These are phyloP conservation scores for Urostyla sp. DNA, from an alignment of 73 alveolate genomes.

Conservation along the genomic window DNA sequence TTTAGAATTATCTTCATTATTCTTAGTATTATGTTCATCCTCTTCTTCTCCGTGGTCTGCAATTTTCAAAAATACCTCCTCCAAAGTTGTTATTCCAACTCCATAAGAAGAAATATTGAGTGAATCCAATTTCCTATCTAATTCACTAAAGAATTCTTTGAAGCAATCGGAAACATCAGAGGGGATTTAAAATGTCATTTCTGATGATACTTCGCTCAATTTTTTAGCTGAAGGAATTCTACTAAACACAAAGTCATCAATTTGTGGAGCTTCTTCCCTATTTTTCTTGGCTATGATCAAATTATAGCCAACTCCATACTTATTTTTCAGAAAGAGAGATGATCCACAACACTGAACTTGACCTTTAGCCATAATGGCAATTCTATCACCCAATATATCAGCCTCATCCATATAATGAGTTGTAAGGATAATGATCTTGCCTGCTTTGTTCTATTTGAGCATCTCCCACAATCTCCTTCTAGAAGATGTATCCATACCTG, in stretches of 20 bases:
- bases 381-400: conserved; percentile 97
- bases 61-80: conserved; percentile 80
- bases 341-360: conserved; percentile 90
- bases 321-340: conserved; percentile 88
- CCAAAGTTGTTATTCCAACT: conserved; percentile 86
- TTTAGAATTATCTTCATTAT: background rate
- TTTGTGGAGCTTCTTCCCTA: conserved; percentile 43
- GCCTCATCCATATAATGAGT: conserved; percentile 99
- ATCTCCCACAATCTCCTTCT: conserved; percentile 97
- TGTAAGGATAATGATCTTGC: conserved; percentile 92
- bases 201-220: conserved; percentile 71
- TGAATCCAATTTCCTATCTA: conserved; percentile 73
- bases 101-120: conserved; percentile 87
- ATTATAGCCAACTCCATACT: conserved; percentile 91
- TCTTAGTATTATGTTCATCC: conserved; percentile 4
- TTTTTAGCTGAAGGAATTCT: conserved; percentile 52
- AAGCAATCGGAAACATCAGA: conserved; percentile 65
- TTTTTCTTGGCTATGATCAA: conserved; percentile 61
- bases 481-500: conserved; percentile 96
- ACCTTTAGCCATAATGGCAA: conserved; percentile 96
- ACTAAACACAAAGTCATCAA: conserved; percentile 45
- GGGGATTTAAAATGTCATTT: conserved; percentile 80
- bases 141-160: conserved; percentile 76
- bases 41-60: conserved; percentile 68
- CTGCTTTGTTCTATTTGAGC: conserved; percentile 87